A percentile compares a stretch with the other conserved stretches of the same genome.
These are phyloP conservation scores for Suhomyces coccinellae DNA, from an alignment of 1,139 yeast species.

Conservation along the genomic window DNA sequence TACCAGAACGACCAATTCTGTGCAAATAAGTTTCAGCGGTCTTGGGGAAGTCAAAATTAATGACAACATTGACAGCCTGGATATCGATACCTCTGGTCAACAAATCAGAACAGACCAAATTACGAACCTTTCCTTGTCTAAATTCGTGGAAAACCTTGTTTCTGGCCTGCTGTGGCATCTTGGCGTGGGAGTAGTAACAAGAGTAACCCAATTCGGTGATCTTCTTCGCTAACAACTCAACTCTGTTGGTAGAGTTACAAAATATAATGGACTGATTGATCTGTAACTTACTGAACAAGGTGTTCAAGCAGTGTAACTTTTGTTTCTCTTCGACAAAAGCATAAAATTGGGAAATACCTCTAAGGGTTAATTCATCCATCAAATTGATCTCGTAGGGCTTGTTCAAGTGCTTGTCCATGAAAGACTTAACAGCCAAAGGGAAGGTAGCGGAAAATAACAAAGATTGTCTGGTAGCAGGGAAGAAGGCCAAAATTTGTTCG, in stretches of 20 bases:
- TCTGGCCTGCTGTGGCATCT: slow-evolving; percentile 97
- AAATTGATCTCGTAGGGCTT: slow-evolving; percentile 94
- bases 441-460: slow-evolving; percentile 92
- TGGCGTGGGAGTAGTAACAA: slow-evolving; percentile 95
- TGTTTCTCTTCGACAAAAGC: slow-evolving; percentile 97
- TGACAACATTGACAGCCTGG: slow-evolving; percentile 97
- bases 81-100: slow-evolving; percentile 98
- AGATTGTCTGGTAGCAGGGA: slow-evolving; percentile 82
- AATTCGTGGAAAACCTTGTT: slow-evolving; percentile 98
- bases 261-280: slow-evolving; percentile 95
- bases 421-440: slow-evolving; percentile 89
- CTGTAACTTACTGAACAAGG: slow-evolving; percentile 89
- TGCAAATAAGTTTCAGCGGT: slow-evolving; percentile 96
- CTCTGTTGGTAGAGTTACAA: slow-evolving; percentile 95
- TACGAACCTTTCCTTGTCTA: slow-evolving; percentile 97
- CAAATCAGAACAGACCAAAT: slow-evolving; percentile 93
- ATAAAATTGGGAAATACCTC: slow-evolving; percentile 95
- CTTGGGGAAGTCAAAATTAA: slow-evolving; percentile 97
- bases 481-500: slow-evolving; percentile 80
- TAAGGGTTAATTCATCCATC: slow-evolving; percentile 94
- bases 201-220: slow-evolving; percentile 96
- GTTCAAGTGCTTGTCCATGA: slow-evolving; percentile 87
- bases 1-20: slow-evolving; percentile 98
- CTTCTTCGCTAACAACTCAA: slow-evolving; percentile 90
- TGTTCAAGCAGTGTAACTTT: slow-evolving; percentile 92